Conservation (phyloP, 2,329 filamentous ascomycete species). For the Drechslerella stenobrocha region DNA sequence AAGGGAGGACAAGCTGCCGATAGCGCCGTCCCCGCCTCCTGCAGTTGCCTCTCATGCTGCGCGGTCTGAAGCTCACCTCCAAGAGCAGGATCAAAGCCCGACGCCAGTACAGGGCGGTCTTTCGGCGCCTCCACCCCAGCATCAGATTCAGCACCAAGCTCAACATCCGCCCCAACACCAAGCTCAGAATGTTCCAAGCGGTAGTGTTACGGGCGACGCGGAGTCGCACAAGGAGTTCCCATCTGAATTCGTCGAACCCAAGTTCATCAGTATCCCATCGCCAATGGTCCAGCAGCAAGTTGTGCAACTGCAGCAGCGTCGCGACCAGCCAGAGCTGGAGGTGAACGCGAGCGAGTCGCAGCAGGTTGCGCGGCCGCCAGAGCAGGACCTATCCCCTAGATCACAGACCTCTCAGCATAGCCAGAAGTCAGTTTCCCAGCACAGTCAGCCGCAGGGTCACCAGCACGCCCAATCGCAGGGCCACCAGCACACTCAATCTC, state of each 20-base stretch:
- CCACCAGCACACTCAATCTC: too few species aligned
- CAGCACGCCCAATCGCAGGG: too few species aligned
- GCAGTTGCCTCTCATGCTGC: slow-evolving; percentile 17
- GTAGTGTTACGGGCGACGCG: not conserved
- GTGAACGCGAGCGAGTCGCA: slow-evolving; percentile 29
- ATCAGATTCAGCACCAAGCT: too few species aligned
- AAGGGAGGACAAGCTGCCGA: slow-evolving; percentile 34
- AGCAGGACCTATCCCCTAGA: slow-evolving; percentile 43
- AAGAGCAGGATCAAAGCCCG: slow-evolving; percentile 32
- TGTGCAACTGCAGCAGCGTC: slow-evolving; percentile 41
- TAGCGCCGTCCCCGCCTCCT: slow-evolving; percentile 38
- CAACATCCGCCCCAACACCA: slow-evolving; percentile 7
- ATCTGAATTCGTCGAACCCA: slow-evolving; percentile 44
- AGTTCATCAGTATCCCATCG: slow-evolving; percentile 46
- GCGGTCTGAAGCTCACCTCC: slow-evolving; percentile 17
- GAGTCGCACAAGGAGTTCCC: slow-evolving; percentile 33
- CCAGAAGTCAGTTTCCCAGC: slow-evolving; percentile 3
- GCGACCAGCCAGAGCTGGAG: slow-evolving; percentile 42
- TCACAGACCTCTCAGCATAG: slow-evolving; percentile 45
- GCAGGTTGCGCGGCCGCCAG: slow-evolving; percentile 28
- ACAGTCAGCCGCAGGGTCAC: slow-evolving; percentile 5
- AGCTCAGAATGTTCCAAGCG: too few species aligned
- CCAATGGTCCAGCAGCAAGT: slow-evolving; percentile 48
- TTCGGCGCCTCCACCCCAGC: slow-evolving; percentile 31
- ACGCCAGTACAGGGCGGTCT: slow-evolving; percentile 32